Evolutionary conservation across 441 rosid genomes (phyloP), one percentile per base, ranked within the genome.

Genomic region (Populus hybrid): DNA sequence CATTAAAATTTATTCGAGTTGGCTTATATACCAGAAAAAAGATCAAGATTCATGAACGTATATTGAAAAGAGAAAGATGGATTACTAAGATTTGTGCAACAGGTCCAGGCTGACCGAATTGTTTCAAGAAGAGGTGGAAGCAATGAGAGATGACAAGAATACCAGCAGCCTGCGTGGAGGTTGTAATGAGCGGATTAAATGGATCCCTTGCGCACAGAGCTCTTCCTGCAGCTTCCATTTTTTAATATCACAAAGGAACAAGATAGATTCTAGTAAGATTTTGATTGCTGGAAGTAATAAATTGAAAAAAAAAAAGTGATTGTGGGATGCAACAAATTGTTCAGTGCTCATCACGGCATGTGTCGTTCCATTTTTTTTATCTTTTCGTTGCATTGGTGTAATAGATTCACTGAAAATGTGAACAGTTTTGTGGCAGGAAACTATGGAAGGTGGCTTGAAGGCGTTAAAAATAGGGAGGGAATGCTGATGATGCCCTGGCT

Each of bases 21-120:
- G 9, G 18, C 61, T 16, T 53, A 18, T 36, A 38, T 12, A 24
- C 2, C 5, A 74, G 1, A n/a, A 24, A 61, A 24, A 42, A 73
- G 33, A 68, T 67, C 20, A 23, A 50, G 26, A 71, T 9, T 29
- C 24, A 50, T 0, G n/a, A 14, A 23, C 33, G 29, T 71, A 20
- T 7, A 0, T 14, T 26, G 11, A 31, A 33, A 21, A 18, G 21
- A 50, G 6, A 11, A n/a, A n/a, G n/a, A 16, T 12, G 42, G 5
- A 64, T 77, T 86, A 88, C 97, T 77, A 92, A 87, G 68, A 92
- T 85, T 70, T 90, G 97, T 4, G 97, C 91, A 21, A 92, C 79
- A 26, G 97, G 94, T 26, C 94, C 97, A 14, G 94, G 88, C 78
- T 89, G 94, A 11, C 94, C 97, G 31, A 90, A 64, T 12, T 91